A percentile compares a stretch with the other conserved stretches of the same genome.
Conservation (phyloP, 2,329 filamentous ascomycete species). For the Anisogramma anomala region DNA sequence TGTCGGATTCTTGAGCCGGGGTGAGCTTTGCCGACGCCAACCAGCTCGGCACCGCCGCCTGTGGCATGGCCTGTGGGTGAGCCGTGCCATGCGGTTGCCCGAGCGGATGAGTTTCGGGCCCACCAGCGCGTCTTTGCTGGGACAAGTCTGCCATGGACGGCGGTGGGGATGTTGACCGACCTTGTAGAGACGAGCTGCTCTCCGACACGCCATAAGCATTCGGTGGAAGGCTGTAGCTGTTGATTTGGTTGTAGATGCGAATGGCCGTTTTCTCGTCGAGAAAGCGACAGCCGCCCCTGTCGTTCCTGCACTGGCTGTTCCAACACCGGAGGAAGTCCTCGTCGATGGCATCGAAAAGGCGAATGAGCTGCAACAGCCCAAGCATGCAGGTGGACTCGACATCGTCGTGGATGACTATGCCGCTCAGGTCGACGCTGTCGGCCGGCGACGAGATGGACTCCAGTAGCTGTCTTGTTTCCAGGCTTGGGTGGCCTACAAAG, state of each 20-base stretch:
- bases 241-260: constrained; percentile 4
- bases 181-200: neutral
- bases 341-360: constrained; percentile 8
- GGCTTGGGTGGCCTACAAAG: constrained; percentile 6
- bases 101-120: neutral
- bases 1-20: constrained; percentile 7
- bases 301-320: constrained; percentile 8
- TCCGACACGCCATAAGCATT: neutral
- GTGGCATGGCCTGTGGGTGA: no score
- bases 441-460: constrained; percentile 6
- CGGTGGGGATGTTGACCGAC: neutral
- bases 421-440: constrained; percentile 3
- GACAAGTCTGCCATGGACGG: neutral
- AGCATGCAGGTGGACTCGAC: constrained; percentile 8
- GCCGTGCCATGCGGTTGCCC: no score
- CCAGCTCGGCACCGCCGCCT: neutral
- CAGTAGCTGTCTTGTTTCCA: constrained; percentile 1
- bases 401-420: constrained; percentile 9
- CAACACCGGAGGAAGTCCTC: constrained; percentile 8
- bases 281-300: constrained; percentile 6
- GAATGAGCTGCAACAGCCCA: constrained; percentile 7
- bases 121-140: neutral
- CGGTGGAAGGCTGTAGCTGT: neutral
- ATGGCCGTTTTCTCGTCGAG: constrained; percentile 5
- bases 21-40: neutral